phyloP scores from a whole-genome alignment of 331 rosid genomes.

The Stylosanthes scabra region DNA sequence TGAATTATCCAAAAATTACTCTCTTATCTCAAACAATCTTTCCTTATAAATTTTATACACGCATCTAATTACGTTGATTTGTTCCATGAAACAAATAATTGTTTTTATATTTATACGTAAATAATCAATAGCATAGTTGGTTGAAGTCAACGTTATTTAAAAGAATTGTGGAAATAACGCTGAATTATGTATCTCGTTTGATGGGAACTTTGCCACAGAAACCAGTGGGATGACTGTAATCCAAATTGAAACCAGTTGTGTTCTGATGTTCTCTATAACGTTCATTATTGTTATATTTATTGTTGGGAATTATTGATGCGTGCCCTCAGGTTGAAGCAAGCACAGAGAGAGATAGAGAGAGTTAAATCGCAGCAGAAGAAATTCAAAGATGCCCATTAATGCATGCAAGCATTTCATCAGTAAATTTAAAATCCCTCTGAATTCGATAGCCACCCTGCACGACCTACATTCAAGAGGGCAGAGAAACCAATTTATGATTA shows the following conservation, averaged over 20 bases:
- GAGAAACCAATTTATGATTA: neutral
- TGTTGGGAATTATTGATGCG: conserved; percentile 27
- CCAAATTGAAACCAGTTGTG: neutral
- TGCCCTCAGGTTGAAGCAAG: conserved; percentile 36
- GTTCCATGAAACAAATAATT: no score
- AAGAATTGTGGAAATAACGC: no score
- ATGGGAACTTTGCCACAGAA: no score
- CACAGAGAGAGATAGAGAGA: neutral
- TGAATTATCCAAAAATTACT: neutral
- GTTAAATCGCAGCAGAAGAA: conserved; percentile 3
- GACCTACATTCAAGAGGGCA: conserved; percentile 8
- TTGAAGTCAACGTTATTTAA: no score
- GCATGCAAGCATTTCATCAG: conserved; percentile 21
- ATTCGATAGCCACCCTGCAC: conserved; percentile 28
- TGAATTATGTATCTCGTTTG: no score
- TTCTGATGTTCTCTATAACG: neutral
- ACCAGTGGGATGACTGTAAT: neutral
- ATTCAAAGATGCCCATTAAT: conserved; percentile 51
- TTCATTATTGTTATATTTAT: conserved; percentile 25
- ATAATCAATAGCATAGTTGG: no score
- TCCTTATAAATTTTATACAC: no score
- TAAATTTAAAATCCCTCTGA: conserved; percentile 31
- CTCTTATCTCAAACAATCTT: no score
- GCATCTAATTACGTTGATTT: no score
- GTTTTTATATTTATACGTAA: no score